Evolutionary conservation across 1,284 basidiomycete species (phyloP), one percentile per base, ranked within the genome.

Genomic region (Melampsora larici-populina): DNA sequence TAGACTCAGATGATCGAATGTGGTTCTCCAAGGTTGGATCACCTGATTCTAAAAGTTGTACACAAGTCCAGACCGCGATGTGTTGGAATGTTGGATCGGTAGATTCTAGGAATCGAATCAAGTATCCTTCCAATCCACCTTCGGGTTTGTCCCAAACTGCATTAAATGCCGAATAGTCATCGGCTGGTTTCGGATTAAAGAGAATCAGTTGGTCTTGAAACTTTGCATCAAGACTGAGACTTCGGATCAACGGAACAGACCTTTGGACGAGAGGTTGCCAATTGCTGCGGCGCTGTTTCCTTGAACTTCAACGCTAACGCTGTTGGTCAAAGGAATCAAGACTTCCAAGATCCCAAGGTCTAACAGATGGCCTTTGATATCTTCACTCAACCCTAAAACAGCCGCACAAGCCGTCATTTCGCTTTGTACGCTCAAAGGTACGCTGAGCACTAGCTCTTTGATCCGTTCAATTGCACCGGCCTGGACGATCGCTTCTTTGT

Each of bases 321-420:
- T 98, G 82, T 94, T 93, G 26, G 97, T 99, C 70, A 99, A 86
- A 15, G 97, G 97, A 81, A 99, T 97, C 67, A 99, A 87, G 1
- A 98, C 96, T 83, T 98, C 95, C 82, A 94, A 95, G 77, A 99
- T 95, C 36, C 97, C 97, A 92, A 98, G 94, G 85, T 99, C 96
- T 79, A 99, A 87, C 66, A 99, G 85, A 83, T 95, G 92, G 0
- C 93, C 92, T 86, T 97, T 97, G 82, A 97, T 87, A 81, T 97
- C 94, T 84, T 97, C 94, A 81, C 93, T 95, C 79, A 97, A 84
- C 7, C 94, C 94, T 79, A 97, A 85, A 18, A 97, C 94, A 24
- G 97, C 97, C 29, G 97, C 92, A 82, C 96, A 99, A 7, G 97
- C 97, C 31, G 97, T 99, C 97, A 99, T 99, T 86, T 99, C 97